Base-by-base conservation (phyloP, 1,284 basidiomycete genomes). In the Malassezia globosa region DNA sequence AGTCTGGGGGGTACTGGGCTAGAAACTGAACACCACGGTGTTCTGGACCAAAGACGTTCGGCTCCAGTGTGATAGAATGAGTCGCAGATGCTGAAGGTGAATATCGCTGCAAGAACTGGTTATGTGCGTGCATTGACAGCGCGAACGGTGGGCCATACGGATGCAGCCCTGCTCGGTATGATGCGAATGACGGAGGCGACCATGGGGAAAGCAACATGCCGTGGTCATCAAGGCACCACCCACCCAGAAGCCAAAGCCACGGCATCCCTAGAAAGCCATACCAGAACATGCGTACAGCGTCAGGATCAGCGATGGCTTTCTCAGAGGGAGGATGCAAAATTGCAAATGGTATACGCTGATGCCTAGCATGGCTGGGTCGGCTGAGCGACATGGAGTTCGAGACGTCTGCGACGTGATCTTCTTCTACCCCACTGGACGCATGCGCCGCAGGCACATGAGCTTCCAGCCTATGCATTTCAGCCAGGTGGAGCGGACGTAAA, bases 261-360 rank as follows among this genome's bases (percentile, higher is more conserved):
- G 54, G 54, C 54, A 56, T 56, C 14, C 50, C 46, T 8, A 51
- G 33, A 33, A 56, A 56, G 11, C 54, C 54, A 21, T 42, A 47
- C 41, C 46, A 56, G 18, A 48, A 56, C 14, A 56, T 37, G 10
- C 22, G 24, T 4, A 38, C 14, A 5, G 48, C 48, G 38, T 51
- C 42, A n/a, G 42, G 42, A 21, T 45, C 42, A 4, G 23, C 22
- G 14, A n/a, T 46, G 22, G 22, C 7, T 14, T 51, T 46, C 21
- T 26, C 36, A 25, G 14, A 31, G 8, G 26, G 46, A 8, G 50
- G 50, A 31, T 52, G 50, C 23, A 52, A 33, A 24, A 23, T 45
- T 5, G 44, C 23, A 26, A 37, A 52, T 1, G 50, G 50, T 2
- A 52, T 24, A 8, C 46, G 44, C 23, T 18, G 24, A 23, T 11